Evolutionary conservation across 306 rosid genomes (phyloP), one percentile per base, ranked within the genome.

Genomic region (Quercus glauca): DNA sequence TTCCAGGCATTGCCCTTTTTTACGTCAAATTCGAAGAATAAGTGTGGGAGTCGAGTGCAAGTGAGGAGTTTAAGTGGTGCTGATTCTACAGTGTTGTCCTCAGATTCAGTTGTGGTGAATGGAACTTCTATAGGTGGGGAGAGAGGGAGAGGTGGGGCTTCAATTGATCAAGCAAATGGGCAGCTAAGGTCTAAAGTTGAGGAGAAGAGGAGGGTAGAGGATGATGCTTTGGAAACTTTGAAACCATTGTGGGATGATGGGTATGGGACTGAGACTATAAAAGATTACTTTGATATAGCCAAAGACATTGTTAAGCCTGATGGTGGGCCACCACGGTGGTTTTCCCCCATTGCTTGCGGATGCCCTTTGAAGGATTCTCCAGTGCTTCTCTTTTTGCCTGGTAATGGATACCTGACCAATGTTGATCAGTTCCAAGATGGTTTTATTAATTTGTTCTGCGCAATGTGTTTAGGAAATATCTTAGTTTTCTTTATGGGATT

Each of bases 271-370:
- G 85, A 71, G 76, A 92, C 88, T 19, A 91, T 95, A 35, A 84
- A 87, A 59, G 96, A 92, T 88, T 95, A 90, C 85, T 90, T 95
- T 52, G 78, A 14, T 75, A 89, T 86, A 5, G 86, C 84, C 1
- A 87, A 83, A 81, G 94, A 87, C 14, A 60, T 91, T n/a, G 84
- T 83, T 14, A 82, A 77, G 71, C 76, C 72, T 73, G 92, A 90
- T 77, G 96, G 92, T 1, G 98, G 96, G 20, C 98, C 98, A 17
- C 98, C 97, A 2, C 81, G 98, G n/a, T 95, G 99, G 99, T 95
- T 92, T 82, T 86, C 89, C 81, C 98, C 98, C 4, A 53, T 90
- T 84, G 80, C 84, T 4, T 83, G 87, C 45, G 86, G 85, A 19
- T 43, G 68, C 57, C 96, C 93, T 19, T 73, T 87, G 20, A 80